Evolutionary conservation across 192 early-diverging fungal species (phyloP), one percentile per base, ranked within the genome.

Genomic region (Entophlyctis helioformis): DNA sequence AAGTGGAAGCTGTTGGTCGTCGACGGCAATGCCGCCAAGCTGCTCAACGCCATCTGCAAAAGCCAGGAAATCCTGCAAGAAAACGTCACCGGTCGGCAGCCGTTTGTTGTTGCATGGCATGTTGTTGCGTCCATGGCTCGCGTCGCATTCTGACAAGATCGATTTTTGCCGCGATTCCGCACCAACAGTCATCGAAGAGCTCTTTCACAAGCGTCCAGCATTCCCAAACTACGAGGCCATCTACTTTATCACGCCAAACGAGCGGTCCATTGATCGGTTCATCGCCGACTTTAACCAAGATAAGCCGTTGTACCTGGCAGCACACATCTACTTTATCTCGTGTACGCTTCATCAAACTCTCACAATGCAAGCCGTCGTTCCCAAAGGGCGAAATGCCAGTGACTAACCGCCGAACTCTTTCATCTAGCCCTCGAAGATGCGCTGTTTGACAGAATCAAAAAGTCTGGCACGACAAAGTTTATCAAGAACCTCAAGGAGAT

Each of bases 371-470:
- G 18, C 25, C 32, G 15, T 45, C 10, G 19, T 19, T 8, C 19
- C 6, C 29, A 11, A 4, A 4, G 11, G 11, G 6, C 29, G 6
- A 31, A 8, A 31, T 31, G 4, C 6, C 29, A 8, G 29, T 31
- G 29, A 8, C 6, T 4, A 31, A 4, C 29, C 11, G 4, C 29
- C 6, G 29, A 4, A 11, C 29, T 11, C 38, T 8, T 29, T 8
- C 15, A 20, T 44, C 5, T 42, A 89, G 86, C 67, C 10, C 48
- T 86, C 16, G 71, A 80, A 9, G 76, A 87, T 47, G 46, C 57
- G 0, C 55, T 85, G 3, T 82, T 84, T 50, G 58, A 78, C 13
- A 73, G 74, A 22, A 56, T 88, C 36, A 77, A 68, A 15, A 53
- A 54, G 15, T 68, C 78, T 0, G 51, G 62, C 11, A 74, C 67